Conservation (phyloP, 345 rosid species). For the Syzygium oleosum region DNA sequence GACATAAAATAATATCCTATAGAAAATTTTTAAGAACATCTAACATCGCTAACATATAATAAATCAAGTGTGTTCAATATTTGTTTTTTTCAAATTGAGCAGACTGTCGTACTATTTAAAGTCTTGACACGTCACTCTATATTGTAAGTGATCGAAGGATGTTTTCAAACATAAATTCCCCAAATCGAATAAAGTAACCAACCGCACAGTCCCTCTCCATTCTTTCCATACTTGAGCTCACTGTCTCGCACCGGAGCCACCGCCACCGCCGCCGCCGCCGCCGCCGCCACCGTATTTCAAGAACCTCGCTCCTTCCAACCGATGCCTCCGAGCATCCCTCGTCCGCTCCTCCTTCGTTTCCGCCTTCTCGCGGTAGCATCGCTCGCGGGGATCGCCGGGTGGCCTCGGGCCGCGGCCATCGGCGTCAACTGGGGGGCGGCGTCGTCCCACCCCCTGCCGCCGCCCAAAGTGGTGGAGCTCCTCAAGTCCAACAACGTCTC, state of each 20-base stretch:
- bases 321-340: neutral
- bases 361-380: neutral
- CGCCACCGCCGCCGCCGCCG: neutral
- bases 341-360: neutral
- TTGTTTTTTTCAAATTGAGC: neutral
- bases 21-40: too few species aligned
- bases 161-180: neutral
- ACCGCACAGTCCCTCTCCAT: neutral
- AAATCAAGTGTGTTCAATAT: too few species aligned
- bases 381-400: neutral
- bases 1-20: too few species aligned
- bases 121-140: neutral
- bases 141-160: too few species aligned
- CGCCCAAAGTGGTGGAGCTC: constrained; percentile 73
- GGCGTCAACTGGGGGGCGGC: constrained; percentile 86
- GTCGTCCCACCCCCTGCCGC: constrained; percentile 77
- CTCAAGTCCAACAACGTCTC: constrained; percentile 69
- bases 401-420: constrained; percentile 13
- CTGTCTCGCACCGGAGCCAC: neutral
- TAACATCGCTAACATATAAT: too few species aligned
- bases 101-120: neutral
- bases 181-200: neutral
- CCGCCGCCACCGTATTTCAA: neutral
- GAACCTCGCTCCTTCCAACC: neutral
- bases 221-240: neutral